Conservation (phyloP, 116 monocot species). For the Phalaenopsis hybrid region DNA sequence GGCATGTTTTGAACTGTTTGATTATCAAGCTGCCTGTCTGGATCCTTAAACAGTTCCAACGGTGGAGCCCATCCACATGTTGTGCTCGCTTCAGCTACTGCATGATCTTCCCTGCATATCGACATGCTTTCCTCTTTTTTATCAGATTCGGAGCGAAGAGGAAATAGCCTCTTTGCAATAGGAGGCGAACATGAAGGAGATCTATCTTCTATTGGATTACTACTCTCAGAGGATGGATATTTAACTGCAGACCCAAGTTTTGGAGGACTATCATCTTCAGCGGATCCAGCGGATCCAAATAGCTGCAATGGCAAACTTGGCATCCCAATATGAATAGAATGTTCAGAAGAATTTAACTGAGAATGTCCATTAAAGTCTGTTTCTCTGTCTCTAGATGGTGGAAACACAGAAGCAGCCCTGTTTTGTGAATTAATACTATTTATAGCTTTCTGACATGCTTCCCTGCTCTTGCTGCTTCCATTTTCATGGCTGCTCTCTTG, state of each 20-base stretch:
- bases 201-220: constrained; percentile 87
- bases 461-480: constrained; percentile 57
- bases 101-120: constrained; percentile 37
- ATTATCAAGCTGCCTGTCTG: constrained; percentile 35
- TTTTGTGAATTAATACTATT: constrained; percentile 38
- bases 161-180: constrained; percentile 66
- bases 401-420: constrained; percentile 11
- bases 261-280: constrained; percentile 58
- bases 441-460: constrained; percentile 16
- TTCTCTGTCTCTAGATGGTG: constrained; percentile 8
- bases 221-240: constrained; percentile 95
- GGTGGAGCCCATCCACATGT: constrained; percentile 33
- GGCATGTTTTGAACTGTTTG: constrained; percentile 21
- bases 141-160: constrained; percentile 44
- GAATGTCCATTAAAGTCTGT: constrained; percentile 6
- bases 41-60: constrained; percentile 42
- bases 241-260: constrained; percentile 54
- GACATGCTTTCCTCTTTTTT: constrained; percentile 26
- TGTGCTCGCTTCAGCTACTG: constrained; percentile 44
- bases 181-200: constrained; percentile 90
- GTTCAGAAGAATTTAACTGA: constrained; percentile 20
- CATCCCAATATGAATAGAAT: constrained; percentile 10
- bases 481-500: constrained; percentile 65
- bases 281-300: constrained; percentile 66
- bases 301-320: constrained; percentile 53